These are phyloP conservation scores for Pichia sp. DNA, from an alignment of 1,139 yeast genomes.

Conservation along the genomic window DNA sequence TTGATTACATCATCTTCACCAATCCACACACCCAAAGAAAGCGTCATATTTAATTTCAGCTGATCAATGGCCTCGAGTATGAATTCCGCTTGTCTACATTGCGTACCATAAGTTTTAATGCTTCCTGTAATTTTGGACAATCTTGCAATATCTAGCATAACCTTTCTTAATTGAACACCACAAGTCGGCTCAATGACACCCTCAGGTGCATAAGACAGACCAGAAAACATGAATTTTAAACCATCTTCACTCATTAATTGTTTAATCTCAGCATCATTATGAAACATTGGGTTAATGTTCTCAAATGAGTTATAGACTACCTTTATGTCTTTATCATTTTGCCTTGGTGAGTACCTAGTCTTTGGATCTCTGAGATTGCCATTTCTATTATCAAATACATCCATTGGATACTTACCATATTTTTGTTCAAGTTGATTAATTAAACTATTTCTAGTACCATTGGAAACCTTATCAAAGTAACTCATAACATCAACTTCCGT, in stretches of 20 bases:
- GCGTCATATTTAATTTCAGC: conserved; percentile 51
- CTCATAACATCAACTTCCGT: conserved; percentile 9
- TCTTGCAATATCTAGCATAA: conserved; percentile 52
- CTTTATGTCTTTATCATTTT: conserved; percentile 6
- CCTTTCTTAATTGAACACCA: conserved; percentile 47
- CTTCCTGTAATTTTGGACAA: conserved; percentile 58
- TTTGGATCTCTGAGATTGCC: neutral
- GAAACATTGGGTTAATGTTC: conserved; percentile 35
- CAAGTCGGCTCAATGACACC: conserved; percentile 52
- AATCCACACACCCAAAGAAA: conserved; percentile 67
- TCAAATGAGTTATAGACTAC: conserved; percentile 10
- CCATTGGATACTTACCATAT: neutral
- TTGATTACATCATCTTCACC: conserved; percentile 44
- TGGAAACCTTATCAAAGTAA: conserved; percentile 10
- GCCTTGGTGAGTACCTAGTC: conserved; percentile 5
- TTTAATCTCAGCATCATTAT: conserved; percentile 34
- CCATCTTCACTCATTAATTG: conserved; percentile 35
- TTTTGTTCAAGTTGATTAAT: neutral
- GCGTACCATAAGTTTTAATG: conserved; percentile 60
- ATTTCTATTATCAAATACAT: neutral
- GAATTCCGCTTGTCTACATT: conserved; percentile 55
- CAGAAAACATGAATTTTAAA: conserved; percentile 46
- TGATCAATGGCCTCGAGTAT: conserved; percentile 54
- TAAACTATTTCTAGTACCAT: conserved; percentile 1
- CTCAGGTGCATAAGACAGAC: conserved; percentile 60